A percentile compares a stretch with the other conserved stretches of the same genome.
These are phyloP conservation scores for Graphiopsis chlorocephala DNA, from an alignment of 2,329 filamentous ascomycete genomes.

Conservation along the genomic window DNA sequence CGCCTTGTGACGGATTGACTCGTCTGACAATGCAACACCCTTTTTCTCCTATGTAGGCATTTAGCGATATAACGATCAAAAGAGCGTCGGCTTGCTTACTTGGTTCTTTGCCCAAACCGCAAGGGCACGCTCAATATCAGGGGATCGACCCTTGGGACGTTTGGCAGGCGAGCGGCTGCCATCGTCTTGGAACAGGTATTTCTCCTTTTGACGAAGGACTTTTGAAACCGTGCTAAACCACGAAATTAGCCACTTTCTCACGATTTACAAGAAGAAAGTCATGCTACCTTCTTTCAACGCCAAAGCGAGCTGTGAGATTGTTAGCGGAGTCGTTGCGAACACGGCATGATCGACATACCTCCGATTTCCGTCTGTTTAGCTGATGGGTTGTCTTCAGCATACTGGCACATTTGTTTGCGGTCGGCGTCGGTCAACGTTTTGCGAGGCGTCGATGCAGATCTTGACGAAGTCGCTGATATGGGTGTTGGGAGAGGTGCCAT, in stretches of 20 bases:
- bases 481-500: slow-evolving; percentile 54
- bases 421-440: slow-evolving; percentile 88
- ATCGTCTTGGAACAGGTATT: slow-evolving; percentile 81
- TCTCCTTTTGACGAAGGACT: slow-evolving; percentile 89
- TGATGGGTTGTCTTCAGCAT: slow-evolving; percentile 83
- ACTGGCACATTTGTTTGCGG: slow-evolving; percentile 88
- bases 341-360: slow-evolving; percentile 50
- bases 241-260: slow-evolving; percentile 17
- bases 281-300: slow-evolving; percentile 90
- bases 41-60: slow-evolving; percentile 59
- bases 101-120: slow-evolving; percentile 78
- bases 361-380: slow-evolving; percentile 97
- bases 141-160: slow-evolving; percentile 77
- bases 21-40: slow-evolving; percentile 71
- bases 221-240: slow-evolving; percentile 89
- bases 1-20: slow-evolving; percentile 82
- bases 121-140: slow-evolving; percentile 88
- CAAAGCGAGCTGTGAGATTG: slow-evolving; percentile 68
- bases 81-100: slow-evolving; percentile 18
- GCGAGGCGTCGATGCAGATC: slow-evolving; percentile 35
- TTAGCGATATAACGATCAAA: background rate
- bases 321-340: slow-evolving; percentile 29
- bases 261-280: background rate
- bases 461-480: slow-evolving; percentile 47
- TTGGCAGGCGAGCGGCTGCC: slow-evolving; percentile 77